Conservation (phyloP, 2,329 filamentous ascomycete species). For the Ophiostoma sp. region DNA sequence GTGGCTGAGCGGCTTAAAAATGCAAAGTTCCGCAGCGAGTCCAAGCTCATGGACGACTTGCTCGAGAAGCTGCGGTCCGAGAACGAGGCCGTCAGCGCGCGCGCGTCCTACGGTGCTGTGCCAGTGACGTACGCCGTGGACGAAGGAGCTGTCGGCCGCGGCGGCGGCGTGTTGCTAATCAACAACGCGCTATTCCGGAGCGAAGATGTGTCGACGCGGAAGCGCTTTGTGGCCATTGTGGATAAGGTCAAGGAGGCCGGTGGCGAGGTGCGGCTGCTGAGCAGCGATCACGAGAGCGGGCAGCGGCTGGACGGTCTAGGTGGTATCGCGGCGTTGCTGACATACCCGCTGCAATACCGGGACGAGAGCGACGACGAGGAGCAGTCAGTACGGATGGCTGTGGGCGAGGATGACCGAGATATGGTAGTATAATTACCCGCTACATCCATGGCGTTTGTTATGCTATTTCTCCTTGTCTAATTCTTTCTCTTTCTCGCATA, state of each 20-base stretch:
- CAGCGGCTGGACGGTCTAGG: conserved; percentile 76
- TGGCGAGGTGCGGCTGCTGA: conserved; percentile 82
- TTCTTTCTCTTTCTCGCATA: background rate
- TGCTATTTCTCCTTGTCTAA: background rate
- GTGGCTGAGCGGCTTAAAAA: conserved; percentile 73
- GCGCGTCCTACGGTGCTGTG: conserved; percentile 81
- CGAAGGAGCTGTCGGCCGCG: conserved; percentile 80
- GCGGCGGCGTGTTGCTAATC: conserved; percentile 78
- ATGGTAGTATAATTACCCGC: background rate
- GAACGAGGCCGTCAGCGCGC: conserved; percentile 51
- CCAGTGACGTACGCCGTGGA: conserved; percentile 79
- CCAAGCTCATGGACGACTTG: conserved; percentile 77
- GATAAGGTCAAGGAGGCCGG: conserved; percentile 83
- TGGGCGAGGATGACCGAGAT: conserved; percentile 4
- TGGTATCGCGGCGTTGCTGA: conserved; percentile 82
- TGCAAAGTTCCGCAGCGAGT: conserved; percentile 83
- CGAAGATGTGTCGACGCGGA: conserved; percentile 68
- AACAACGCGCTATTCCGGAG: conserved; percentile 84
- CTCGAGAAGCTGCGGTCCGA: conserved; percentile 72
- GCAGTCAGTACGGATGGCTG: conserved; percentile 24
- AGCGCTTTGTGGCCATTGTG: conserved; percentile 76
- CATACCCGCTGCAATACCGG: conserved; percentile 77
- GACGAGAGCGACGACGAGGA: conserved; percentile 61
- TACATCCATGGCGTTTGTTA: background rate
- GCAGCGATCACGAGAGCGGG: conserved; percentile 90